phyloP scores from a whole-genome alignment of 148 eudicot species.

The Bassia scoparia region DNA sequence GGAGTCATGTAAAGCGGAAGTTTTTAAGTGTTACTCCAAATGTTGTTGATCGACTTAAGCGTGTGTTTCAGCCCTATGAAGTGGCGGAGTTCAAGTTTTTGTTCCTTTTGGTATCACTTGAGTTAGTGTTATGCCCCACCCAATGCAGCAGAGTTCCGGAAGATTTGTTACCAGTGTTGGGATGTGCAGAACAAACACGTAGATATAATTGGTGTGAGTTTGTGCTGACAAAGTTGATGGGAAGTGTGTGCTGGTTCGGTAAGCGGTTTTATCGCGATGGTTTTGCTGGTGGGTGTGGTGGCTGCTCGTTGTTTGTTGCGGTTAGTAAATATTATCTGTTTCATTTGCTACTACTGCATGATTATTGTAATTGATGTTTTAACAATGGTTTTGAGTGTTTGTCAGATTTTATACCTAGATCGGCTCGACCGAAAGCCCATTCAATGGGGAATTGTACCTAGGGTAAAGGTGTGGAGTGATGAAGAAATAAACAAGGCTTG shows the following conservation, averaged over 20 bases:
- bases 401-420: neutral
- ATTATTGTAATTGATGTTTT: neutral
- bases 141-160: neutral
- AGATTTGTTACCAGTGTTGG: neutral
- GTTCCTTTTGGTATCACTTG: neutral
- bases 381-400: neutral
- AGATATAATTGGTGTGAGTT: neutral
- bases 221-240: neutral
- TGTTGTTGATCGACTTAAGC: neutral
- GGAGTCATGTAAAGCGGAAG: no score
- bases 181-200: neutral
- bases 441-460: neutral
- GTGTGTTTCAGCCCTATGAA: no score
- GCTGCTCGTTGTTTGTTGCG: neutral
- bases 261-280: neutral
- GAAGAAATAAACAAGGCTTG: no score
- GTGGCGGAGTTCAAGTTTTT: neutral
- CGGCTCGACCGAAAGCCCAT: neutral
- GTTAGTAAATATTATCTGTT: neutral
- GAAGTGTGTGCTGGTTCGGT: neutral
- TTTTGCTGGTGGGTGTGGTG: neutral
- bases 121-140: neutral
- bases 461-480: neutral
- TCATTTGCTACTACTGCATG: neutral
- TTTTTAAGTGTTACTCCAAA: neutral